Evolutionary conservation across 306 rosid genomes (phyloP), one percentile per base, ranked within the genome.

Genomic region (Gynostemma pentaphyllum): DNA sequence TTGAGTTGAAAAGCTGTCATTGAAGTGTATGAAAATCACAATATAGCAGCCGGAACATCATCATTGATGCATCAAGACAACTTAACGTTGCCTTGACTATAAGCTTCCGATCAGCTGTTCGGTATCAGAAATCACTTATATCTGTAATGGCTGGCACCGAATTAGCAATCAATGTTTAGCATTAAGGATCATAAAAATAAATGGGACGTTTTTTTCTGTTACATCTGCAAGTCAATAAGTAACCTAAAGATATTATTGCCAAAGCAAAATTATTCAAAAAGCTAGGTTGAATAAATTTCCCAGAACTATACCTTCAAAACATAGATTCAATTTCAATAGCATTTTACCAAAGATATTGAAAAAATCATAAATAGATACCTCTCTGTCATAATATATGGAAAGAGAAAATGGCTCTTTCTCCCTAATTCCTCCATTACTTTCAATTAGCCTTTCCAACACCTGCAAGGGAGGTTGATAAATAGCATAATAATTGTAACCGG

Each of bases 401-500:
- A 92, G 96, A n/a, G 75, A 82, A 81, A 92, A 92, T 2, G 98
- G 98, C 47, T 92, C 96, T 26, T 76, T 88, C 79, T 86, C 94
- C 70, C 70, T 68, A 68, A 76, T 77, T 50, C 77, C 88, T 64
- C 86, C 88, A 52, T 71, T 84, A 16, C 63, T 84, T 63, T 73
- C 78, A 57, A 78, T 70, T 22, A 92, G 76, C 78, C 90, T 86
- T 68, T 81, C 85, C 74, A 92, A 71, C 75, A 86, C 95, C 99
- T 92, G 88, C 64, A 29, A 64, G 66, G 48, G 24, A 69, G 48
- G 36, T 15, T 12, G 52, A 41, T 34, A 56, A 10, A n/a, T 26
- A 76, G 48, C 37, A 61, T 62, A 13, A 62, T 37, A n/a, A n/a
- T n/a, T n/a, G n/a, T n/a, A n/a, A n/a, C n/a, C n/a, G n/a, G n/a